Evolutionary conservation across 2,329 filamentous ascomycete species (phyloP), one percentile per base, ranked within the genome.

Genomic region (Davidsoniella virescens): DNA sequence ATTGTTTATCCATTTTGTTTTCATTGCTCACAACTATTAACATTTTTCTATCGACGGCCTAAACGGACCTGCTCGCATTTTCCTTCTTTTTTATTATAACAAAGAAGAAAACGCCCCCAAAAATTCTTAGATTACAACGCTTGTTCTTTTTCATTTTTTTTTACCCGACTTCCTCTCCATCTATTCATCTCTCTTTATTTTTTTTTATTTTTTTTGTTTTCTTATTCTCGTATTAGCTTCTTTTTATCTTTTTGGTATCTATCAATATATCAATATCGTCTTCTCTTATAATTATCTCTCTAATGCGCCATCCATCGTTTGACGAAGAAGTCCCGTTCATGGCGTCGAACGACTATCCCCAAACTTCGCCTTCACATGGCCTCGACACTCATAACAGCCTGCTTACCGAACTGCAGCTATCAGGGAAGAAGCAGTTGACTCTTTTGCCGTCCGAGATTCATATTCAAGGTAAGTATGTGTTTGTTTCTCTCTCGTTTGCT

Each of bases 391-490:
- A n/a, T 41, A 17, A 17, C 9, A 41, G 23, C n/a, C 18, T 46
- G 18, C 47, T 33, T 16, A 12, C 44, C 29, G 47, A 43, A 16
- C 48, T 58, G 48, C 52, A 51, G 20, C 51, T 58, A 36, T 54
- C 49, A 41, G 49, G 55, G 40, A 51, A 54, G 40, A 49, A 55
- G 18, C 20, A 40, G 38, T 8, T 38, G 44, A 38, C 45, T 26
- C 51, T 56, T 47, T 36, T 54, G 8, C 45, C 50, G 7, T 54
- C 56, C 29, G 53, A 54, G 18, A 54, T 59, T 46, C 16, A 56
- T 33, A 39, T 58, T 18, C 45, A 57, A 50, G 57, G 59, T 60
- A 54, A 23, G 20, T 23, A 44, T 55, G 26, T 39, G 33, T 14
- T 47, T n/a, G 16, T 26, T 51, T 33, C 7, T 20, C 9, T 43